Evolutionary conservation across 1,284 basidiomycete genomes (phyloP), one percentile per base, ranked within the genome.

Genomic region (Lentinula novae-zelandiae): DNA sequence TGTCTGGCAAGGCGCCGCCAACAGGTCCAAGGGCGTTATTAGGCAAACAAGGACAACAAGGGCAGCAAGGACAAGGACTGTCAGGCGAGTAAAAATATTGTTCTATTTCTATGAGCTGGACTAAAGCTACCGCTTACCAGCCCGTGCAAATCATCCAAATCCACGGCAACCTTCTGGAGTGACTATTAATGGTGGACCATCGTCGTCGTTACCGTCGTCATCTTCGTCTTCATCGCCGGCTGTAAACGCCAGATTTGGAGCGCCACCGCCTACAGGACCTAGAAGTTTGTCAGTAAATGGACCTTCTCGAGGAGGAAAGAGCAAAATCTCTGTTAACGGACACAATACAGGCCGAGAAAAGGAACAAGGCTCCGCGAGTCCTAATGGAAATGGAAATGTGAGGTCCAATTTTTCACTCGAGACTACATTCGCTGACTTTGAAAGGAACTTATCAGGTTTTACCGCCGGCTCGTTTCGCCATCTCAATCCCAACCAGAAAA

Each of bases 1-100:
- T 90, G 88, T 89, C 88, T 71, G 86, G 88, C 68, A 90, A 87
- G 77, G 84, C 82, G 57, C 88, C 88, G 67, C 88, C 88, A 65
- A 82, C 78, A 67, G 88, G 87, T 62, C 88, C 88, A 57, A 76
- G 88, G 64, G 88, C 88, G 50, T 76, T 90, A 63, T 68, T 85
- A 22, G 48, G 44, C 34, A 46, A 55, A 50, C 58, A 60, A 38
- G 44, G 38, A 12, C 57, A 42, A 13, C 49, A 53, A 40, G 17
- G 20, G 27, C 38, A 33, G 22, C 53, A 38, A 39, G 20, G 36
- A 38, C 31, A 22, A 38, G 33, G 20, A 3, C 38, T 8, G 36
- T 12, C 44, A 46, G 44, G 44, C 20, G 20, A 46, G 33, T 27
- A 69, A 69, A 58, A 59, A 17, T n/a, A 44, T 6, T 46, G 3